Evolutionary conservation across 2,329 filamentous ascomycete genomes (phyloP).

Genomic region (Immersiporthe knoxdaviesiana): DNA sequence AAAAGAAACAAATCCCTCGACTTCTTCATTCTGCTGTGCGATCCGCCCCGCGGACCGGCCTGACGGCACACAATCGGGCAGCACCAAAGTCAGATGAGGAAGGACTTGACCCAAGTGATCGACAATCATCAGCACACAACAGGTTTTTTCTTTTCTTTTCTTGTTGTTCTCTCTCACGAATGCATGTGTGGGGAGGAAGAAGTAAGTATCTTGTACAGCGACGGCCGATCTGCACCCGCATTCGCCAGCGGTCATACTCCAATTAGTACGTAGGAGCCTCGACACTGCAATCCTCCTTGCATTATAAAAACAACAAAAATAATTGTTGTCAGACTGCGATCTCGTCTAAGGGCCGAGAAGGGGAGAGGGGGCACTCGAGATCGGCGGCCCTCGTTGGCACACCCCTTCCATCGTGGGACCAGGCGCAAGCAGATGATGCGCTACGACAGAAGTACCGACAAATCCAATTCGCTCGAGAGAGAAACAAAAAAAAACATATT

Average conservation of each 20-base stretch:
- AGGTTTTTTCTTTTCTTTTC: not conserved
- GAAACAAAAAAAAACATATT: too few species aligned
- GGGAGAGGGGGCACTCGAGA: too few species aligned
- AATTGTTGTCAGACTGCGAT: too few species aligned
- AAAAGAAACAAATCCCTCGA: not conserved
- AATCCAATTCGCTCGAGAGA: not conserved
- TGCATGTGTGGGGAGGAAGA: not conserved
- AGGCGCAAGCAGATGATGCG: not conserved
- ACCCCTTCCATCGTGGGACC: not conserved
- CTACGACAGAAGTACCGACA: too few species aligned
- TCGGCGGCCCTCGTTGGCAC: not conserved
- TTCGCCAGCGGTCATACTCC: too few species aligned
- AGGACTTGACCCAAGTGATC: slow-evolving; percentile 4
- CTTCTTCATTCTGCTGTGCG: not conserved
- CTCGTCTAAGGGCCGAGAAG: too few species aligned
- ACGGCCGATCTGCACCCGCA: not conserved
- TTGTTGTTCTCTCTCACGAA: not conserved
- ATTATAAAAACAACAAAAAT: too few species aligned
- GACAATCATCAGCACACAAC: slow-evolving; percentile 2
- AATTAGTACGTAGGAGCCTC: too few species aligned
- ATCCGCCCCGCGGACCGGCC: not conserved
- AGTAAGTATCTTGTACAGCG: not conserved
- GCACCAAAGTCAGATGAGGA: slow-evolving; percentile 19
- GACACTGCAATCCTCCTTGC: too few species aligned
- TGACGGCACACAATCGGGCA: slow-evolving; percentile 4